phyloP scores from a whole-genome alignment of 163 green algal species.

The Scenedesmus sp. region DNA sequence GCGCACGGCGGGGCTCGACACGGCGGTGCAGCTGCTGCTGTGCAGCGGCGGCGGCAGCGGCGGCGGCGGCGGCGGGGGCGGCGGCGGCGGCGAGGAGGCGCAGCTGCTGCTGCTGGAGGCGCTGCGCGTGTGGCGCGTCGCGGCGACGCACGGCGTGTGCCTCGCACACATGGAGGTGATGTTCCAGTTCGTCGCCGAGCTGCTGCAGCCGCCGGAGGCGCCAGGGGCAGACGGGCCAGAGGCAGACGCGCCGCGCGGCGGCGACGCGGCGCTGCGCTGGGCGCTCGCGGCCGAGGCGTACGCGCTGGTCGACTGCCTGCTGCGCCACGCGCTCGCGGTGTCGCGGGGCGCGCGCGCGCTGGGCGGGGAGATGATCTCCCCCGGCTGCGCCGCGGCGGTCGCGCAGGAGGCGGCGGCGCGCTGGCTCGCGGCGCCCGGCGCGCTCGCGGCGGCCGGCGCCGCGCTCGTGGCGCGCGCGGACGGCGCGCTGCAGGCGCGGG shows the following conservation, averaged over 20 bases:
- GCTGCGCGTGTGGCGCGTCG: conserved; percentile 31
- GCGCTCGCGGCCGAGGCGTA: conserved; percentile 42
- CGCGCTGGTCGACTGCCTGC: conserved; percentile 47
- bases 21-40: conserved; percentile 33
- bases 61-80: neutral
- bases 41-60: conserved; percentile 17
- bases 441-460: neutral
- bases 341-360: conserved; percentile 36
- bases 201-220: conserved; percentile 30
- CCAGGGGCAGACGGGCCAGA: conserved; percentile 19
- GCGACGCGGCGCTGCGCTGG: conserved; percentile 26
- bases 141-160: conserved; percentile 43
- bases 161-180: conserved; percentile 49
- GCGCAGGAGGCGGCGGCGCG: conserved; percentile 24
- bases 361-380: conserved; percentile 33
- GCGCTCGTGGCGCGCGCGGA: conserved; percentile 1
- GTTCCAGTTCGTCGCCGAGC: conserved; percentile 41
- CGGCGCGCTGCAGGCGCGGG: neutral
- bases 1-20: conserved; percentile 43
- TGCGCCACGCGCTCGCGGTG: conserved; percentile 49
- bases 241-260: neutral
- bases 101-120: conserved; percentile 45
- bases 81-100: conserved; percentile 38
- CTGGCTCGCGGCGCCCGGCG: neutral
- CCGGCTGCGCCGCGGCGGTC: conserved; percentile 43